Percentiles rank a stretch among this genome's conserved stretches.
Evolutionary conservation across 2,329 filamentous ascomycete genomes (phyloP).

Genomic region (Aspergillus floridensis): DNA sequence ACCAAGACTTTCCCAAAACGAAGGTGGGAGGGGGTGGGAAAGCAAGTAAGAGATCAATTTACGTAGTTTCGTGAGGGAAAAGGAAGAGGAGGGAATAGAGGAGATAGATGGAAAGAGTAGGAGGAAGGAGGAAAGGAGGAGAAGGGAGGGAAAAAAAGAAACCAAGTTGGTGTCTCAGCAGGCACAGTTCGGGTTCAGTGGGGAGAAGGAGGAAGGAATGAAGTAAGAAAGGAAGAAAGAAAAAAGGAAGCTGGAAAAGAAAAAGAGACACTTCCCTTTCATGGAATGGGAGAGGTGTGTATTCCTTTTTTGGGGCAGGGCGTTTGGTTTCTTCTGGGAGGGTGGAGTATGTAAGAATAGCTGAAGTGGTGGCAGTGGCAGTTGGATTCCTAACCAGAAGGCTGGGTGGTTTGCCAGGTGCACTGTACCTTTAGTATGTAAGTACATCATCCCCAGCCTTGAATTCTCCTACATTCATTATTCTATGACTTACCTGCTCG

Average conservation of each 20-base stretch:
- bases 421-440: background rate
- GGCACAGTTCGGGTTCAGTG: too few relatives aligned
- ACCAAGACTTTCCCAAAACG: slow-evolving; percentile 10
- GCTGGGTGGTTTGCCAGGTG: background rate
- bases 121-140: background rate
- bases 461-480: background rate
- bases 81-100: background rate
- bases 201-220: background rate
- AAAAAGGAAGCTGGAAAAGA: background rate
- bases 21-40: slow-evolving; percentile 11
- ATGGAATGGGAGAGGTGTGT: background rate
- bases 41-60: slow-evolving; percentile 4
- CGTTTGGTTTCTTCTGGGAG: too few relatives aligned
- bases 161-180: too few relatives aligned
- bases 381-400: background rate
- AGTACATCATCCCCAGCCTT: background rate
- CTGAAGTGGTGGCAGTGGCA: background rate
- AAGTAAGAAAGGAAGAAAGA: slow-evolving; percentile 1
- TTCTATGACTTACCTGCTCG: background rate
- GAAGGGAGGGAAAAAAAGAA: background rate
- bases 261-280: slow-evolving; percentile 7
- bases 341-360: background rate
- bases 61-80: background rate
- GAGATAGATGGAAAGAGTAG: background rate
- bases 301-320: slow-evolving; percentile 5